Conservation (phyloP, 352 stramenopile species). For the Aphanomyces invadans region DNA sequence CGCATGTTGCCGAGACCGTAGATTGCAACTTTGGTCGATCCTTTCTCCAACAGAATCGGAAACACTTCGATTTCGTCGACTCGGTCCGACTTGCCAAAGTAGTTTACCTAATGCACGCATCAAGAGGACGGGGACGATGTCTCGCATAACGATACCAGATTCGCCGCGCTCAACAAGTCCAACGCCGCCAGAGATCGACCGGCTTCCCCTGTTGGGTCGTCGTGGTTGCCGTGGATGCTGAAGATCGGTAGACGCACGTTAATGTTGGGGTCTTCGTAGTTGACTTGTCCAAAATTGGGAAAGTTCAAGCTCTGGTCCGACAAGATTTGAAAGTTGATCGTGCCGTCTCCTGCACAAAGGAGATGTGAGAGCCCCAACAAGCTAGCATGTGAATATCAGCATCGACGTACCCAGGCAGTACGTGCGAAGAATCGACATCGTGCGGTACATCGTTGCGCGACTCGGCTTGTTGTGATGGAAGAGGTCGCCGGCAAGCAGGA, state of each 20-base stretch:
- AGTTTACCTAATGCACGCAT: constrained; percentile 83
- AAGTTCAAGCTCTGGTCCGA: constrained; percentile 89
- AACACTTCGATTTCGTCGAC: constrained; percentile 94
- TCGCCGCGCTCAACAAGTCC: constrained; percentile 91
- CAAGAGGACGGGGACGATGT: not conserved
- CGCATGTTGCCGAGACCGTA: constrained; percentile 98
- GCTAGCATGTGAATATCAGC: constrained; percentile 1
- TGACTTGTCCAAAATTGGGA: constrained; percentile 86
- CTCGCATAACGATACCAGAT: constrained; percentile 63
- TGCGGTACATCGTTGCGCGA: constrained; percentile 92
- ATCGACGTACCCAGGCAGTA: constrained; percentile 86
- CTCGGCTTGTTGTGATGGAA: constrained; percentile 99
- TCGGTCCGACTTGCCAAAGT: constrained; percentile 92
- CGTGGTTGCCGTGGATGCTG: constrained; percentile 99
- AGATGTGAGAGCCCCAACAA: not conserved
- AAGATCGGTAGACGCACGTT: constrained; percentile 96
- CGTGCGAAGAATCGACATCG: constrained; percentile 93
- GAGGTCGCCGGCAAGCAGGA: constrained; percentile 95
- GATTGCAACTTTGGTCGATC: constrained; percentile 90
- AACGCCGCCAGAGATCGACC: constrained; percentile 87
- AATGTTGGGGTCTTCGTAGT: constrained; percentile 96
- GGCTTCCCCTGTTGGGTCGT: constrained; percentile 94
- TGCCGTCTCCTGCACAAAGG: constrained; percentile 41
- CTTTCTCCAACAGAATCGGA: constrained; percentile 95
- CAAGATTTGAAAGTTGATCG: constrained; percentile 82